A percentile compares a stretch with the other conserved stretches of the same genome.
Evolutionary conservation across 164 flowering plant species (phyloP).

Genomic region (Chimonanthus praecox): DNA sequence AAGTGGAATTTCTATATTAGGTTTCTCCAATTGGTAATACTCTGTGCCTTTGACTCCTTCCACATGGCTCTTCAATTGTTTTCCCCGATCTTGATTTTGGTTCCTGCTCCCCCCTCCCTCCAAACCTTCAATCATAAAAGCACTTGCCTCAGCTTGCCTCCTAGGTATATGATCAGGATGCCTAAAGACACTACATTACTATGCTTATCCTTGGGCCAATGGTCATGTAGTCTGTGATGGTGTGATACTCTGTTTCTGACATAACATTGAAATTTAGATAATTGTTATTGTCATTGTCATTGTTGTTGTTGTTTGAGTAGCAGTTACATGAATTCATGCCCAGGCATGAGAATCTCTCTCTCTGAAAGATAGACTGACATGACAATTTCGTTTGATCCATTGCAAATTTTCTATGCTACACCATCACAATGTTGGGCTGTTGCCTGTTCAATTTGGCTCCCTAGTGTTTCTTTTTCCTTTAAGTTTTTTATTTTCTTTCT

Average conservation of each 20-base stretch:
- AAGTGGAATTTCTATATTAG: too few species aligned
- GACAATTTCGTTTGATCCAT: too few species aligned
- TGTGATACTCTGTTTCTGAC: neutral
- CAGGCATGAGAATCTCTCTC: too few species aligned
- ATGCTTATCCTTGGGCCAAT: neutral
- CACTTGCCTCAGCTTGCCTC: neutral
- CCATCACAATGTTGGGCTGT: neutral
- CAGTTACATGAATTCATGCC: too few species aligned
- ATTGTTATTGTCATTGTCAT: neutral
- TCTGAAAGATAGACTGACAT: too few species aligned
- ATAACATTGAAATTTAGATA: neutral
- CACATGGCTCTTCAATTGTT: too few species aligned
- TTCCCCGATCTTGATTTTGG: too few species aligned
- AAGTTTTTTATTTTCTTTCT: slow-evolving; percentile 6
- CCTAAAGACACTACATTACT: neutral
- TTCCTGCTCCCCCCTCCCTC: neutral
- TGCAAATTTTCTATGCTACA: too few species aligned
- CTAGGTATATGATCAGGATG: neutral
- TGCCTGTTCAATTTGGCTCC: neutral
- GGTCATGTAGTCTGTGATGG: neutral
- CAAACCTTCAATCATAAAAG: too few species aligned
- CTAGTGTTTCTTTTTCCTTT: neutral
- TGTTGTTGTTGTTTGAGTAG: too few species aligned
- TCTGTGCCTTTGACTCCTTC: too few species aligned
- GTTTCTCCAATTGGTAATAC: too few species aligned